Evolutionary conservation across 75 land plant genomes (phyloP).

Genomic region (Selaginella moellendorffii): DNA sequence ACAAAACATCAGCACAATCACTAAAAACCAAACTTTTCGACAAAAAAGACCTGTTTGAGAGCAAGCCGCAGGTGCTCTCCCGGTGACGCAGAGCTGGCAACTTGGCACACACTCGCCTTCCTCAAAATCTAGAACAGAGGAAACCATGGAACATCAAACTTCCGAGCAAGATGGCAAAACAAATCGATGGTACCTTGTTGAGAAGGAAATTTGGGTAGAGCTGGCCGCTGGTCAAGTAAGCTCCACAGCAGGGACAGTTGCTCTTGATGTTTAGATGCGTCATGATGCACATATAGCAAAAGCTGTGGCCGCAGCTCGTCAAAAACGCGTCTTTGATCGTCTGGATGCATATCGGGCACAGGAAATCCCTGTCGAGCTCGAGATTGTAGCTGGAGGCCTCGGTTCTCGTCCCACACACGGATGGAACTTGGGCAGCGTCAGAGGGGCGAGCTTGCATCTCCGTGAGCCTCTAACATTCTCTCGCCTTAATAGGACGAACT

Average conservation of each 20-base stretch:
- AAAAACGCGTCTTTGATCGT: conserved; percentile 89
- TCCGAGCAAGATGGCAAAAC: neutral
- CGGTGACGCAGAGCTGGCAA: conserved; percentile 73
- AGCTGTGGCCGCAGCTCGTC: conserved; percentile 89
- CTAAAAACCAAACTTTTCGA: neutral
- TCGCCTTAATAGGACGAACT: too few relatives aligned
- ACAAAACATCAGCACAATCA: conserved; percentile 4
- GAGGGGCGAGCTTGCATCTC: neutral
- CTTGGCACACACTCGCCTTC: conserved; percentile 65
- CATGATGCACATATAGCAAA: conserved; percentile 93
- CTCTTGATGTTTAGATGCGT: conserved; percentile 82
- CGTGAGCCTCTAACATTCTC: too few relatives aligned
- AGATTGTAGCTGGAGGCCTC: neutral
- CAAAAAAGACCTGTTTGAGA: conserved; percentile 53
- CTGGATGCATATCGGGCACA: conserved; percentile 95
- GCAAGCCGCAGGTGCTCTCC: conserved; percentile 64
- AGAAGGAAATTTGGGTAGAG: conserved; percentile 84
- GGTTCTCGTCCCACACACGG: conserved; percentile 15
- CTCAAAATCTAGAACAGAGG: conserved; percentile 72
- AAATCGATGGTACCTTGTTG: conserved; percentile 26
- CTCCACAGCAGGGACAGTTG: conserved; percentile 85
- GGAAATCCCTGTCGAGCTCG: conserved; percentile 69
- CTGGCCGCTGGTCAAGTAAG: conserved; percentile 49
- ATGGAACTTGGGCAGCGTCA: conserved; percentile 17
- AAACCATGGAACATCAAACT: conserved; percentile 6